These are phyloP conservation scores for Cladosporium sp. DNA, from an alignment of 2,329 filamentous ascomycete genomes.

Conservation along the genomic window DNA sequence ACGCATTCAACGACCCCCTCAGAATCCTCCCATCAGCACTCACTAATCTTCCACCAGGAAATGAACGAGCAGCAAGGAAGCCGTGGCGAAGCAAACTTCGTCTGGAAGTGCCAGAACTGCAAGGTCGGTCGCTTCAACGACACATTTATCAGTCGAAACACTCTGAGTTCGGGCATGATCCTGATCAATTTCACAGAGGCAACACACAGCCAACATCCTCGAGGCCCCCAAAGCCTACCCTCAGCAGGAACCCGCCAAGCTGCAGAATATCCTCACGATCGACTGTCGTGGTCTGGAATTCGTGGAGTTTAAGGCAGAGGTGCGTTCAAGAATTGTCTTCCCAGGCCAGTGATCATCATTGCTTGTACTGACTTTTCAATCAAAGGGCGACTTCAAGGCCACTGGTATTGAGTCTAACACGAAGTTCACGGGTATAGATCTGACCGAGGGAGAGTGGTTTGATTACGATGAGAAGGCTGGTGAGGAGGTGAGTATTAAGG, in stretches of 20 bases:
- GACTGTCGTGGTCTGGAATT: slow-evolving; percentile 95
- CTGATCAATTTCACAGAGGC: slow-evolving; percentile 51
- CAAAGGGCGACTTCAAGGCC: slow-evolving; percentile 81
- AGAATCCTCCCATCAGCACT: not conserved
- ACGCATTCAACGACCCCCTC: slow-evolving; percentile 31
- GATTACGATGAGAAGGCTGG: slow-evolving; percentile 93
- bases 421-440: slow-evolving; percentile 75
- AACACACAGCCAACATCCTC: slow-evolving; percentile 81
- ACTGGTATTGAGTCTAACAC: slow-evolving; percentile 75
- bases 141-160: no score
- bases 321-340: slow-evolving; percentile 37
- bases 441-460: slow-evolving; percentile 91
- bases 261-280: slow-evolving; percentile 77
- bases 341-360: no score
- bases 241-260: slow-evolving; percentile 65
- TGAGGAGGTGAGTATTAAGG: slow-evolving; percentile 89
- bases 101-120: slow-evolving; percentile 99
- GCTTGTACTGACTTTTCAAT: no score
- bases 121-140: slow-evolving; percentile 57
- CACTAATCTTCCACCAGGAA: slow-evolving; percentile 54
- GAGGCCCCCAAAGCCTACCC: slow-evolving; percentile 67
- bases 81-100: slow-evolving; percentile 94
- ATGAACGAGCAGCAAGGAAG: slow-evolving; percentile 87
- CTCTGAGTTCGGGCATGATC: not conserved
- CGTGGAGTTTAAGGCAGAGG: slow-evolving; percentile 82